Base-by-base conservation (phyloP, 805 yeast genomes). In the Kuraishia hungarica region DNA sequence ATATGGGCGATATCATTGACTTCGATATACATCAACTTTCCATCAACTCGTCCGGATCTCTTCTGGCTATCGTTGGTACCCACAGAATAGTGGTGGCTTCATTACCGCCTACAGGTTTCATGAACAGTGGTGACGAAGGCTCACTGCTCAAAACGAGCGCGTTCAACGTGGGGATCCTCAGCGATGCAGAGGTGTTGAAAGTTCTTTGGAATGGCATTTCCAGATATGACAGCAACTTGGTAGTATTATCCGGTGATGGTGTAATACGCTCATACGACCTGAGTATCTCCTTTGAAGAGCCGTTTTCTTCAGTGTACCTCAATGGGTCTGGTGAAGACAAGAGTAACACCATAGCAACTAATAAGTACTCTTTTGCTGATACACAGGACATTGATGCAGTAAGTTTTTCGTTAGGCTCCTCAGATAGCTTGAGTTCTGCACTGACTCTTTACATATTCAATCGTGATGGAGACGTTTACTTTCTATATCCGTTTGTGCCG, bases 401-500 rank as follows among this genome's bases (percentile, higher is more conserved):
- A 48, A 68, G 83, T 24, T 69, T 77, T 58, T 54, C 71, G 52
- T 72, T 83, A 68, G 82, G 85, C 50, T 66, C 81, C 1, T 54
- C 51, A 1, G 64, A 62, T 1, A 58, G 66, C 20, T 66, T 70
- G 26, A 58, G 57, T 22, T 85, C 84, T 13, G 73, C 75, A 2
- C 61, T 86, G 53, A 76, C 87, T 0, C 67, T 87, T 21, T 82
- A 78, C 61, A 63, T 84, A 8, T 61, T 82, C 53, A 77, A 77
- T 10, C 63, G 69, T 10, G 86, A 82, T 54, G 83, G 86, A 15
- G 88, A 86, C 58, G 57, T 87, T 1, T 84, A 77, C 61, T 71
- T 78, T 1, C 68, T 87, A 2, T 81, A 78, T 58, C 94, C 94
- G n/a, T 84, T 84, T 64, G 61, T 80, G 21, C 89, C 92, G 0